phyloP scores from a whole-genome alignment of 345 rosid genomes.

The Nasturtium officinale region DNA sequence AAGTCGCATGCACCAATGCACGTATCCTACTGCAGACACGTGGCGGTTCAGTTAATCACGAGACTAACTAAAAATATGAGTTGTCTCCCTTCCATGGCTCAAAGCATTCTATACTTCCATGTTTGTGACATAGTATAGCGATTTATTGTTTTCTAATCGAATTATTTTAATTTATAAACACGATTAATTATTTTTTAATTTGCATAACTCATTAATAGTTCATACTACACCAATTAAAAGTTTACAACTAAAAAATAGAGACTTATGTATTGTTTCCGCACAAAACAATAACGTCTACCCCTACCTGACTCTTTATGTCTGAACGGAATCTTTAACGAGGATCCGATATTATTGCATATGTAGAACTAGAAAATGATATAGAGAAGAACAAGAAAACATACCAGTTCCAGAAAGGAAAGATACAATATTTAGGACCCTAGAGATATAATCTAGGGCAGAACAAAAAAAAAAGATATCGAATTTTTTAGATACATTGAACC shows the following conservation, averaged over 20 bases:
- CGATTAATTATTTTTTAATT: background rate
- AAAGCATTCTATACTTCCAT: slow-evolving; percentile 12
- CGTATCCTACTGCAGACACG: slow-evolving; percentile 17
- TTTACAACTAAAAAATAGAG: background rate
- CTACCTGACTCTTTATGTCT: slow-evolving; percentile 27
- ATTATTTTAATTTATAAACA: background rate
- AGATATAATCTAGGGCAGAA: background rate
- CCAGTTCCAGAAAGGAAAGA: background rate
- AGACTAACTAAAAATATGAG: background rate
- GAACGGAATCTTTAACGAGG: slow-evolving; percentile 39
- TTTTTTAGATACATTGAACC: background rate
- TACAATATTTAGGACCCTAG: background rate
- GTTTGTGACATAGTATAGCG: slow-evolving; percentile 23
- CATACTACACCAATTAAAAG: background rate
- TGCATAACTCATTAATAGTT: background rate
- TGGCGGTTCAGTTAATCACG: slow-evolving; percentile 24
- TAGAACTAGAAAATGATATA: background rate
- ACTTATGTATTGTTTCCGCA: slow-evolving; percentile 28
- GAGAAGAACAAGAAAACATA: background rate
- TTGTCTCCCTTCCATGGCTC: slow-evolving; percentile 36
- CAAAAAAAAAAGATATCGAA: background rate
- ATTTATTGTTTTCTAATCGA: background rate
- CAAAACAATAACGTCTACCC: slow-evolving; percentile 30
- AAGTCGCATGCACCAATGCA: slow-evolving; percentile 28
- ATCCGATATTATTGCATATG: slow-evolving; percentile 7